Base-by-base conservation (phyloP, 2,329 filamentous ascomycete species). In the Calonectria crousiana region DNA sequence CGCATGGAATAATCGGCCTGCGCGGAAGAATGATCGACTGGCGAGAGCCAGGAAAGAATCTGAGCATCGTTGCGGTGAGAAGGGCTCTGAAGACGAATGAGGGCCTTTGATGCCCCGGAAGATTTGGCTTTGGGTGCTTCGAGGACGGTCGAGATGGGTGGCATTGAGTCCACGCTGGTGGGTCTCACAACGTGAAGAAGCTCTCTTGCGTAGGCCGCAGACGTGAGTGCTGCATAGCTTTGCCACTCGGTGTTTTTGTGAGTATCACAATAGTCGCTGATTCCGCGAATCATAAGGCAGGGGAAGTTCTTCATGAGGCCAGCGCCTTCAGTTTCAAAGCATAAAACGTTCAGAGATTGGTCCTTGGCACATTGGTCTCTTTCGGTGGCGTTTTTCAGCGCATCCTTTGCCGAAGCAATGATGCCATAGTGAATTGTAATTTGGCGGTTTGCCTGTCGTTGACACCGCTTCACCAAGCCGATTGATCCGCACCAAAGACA, bases 191-290 rank as follows among this genome's bases (percentile, higher is more conserved):
- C 26, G 26, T 26, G 47, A 4, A 81, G 69, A 2, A 81, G 69
- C 14, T 77, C 79, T 6, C 75, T 78, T 3, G 76, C 78, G 41
- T 73, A 81, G 9, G 81, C 82, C 0, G 83, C 83, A 0, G 84
- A 83, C 0, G 80, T 79, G 2, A 76, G 77, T 2, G 84, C 83
- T 0, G 85, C 84, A 72, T 84, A 85, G 0, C 36, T 41, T 30
- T 84, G 81, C 84, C 84, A 86, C 9, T 26, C 26, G 2, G 86
- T 80, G 49, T 81, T 83, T 73, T 85, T 86, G 70, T 86, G 83
- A 0, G 78, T 81, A 71, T 86, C 84, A 10, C 83, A 80, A 68
- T 85, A 86, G 62, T 84, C 81, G 41, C 81, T 85, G 5, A 86
- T 83, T 1, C 84, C 84, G 18, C 82, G 79, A 34, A 86, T 83